Percentiles rank a stretch among this genome's conserved stretches.
Evolutionary conservation across 164 flowering plant species (phyloP).

Genomic region (Vitis riparia): DNA sequence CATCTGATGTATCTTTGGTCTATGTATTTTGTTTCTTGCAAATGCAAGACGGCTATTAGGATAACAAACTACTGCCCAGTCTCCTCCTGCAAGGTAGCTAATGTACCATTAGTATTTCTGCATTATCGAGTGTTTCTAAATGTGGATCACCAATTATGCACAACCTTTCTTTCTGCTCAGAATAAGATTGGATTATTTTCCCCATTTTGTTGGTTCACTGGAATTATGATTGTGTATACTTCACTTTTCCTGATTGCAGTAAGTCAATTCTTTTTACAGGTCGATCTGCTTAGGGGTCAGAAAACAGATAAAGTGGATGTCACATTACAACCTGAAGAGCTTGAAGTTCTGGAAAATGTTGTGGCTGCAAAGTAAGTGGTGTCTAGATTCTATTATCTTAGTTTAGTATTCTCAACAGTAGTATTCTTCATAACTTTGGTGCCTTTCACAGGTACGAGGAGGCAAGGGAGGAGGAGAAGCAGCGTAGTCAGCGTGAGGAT

Average conservation of each 20-base stretch:
- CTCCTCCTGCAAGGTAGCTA: no score
- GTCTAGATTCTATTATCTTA: not conserved
- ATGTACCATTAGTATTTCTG: no score
- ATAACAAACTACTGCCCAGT: not conserved
- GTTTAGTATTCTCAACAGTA: not conserved
- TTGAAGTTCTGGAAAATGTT: conserved; percentile 84
- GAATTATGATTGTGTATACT: conserved; percentile 3
- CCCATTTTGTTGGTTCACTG: not conserved
- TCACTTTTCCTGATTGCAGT: not conserved
- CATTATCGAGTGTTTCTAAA: no score
- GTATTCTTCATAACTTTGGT: not conserved
- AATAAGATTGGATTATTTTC: no score
- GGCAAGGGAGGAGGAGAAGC: conserved; percentile 95
- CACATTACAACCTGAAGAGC: conserved; percentile 86
- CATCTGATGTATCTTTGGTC: not conserved
- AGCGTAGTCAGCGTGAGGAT: conserved; percentile 85
- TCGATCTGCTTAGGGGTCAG: conserved; percentile 95
- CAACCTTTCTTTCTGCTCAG: no score
- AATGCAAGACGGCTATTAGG: not conserved
- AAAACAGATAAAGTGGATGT: conserved; percentile 94
- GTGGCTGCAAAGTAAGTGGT: conserved; percentile 84
- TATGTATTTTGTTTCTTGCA: not conserved
- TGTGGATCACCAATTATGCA: no score
- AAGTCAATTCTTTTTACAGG: conserved; percentile 42
- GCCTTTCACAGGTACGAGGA: conserved; percentile 72